Evolutionary conservation across 2,329 filamentous ascomycete species (phyloP), one percentile per base, ranked within the genome.

Genomic region (Endoconidiophora laricicola): DNA sequence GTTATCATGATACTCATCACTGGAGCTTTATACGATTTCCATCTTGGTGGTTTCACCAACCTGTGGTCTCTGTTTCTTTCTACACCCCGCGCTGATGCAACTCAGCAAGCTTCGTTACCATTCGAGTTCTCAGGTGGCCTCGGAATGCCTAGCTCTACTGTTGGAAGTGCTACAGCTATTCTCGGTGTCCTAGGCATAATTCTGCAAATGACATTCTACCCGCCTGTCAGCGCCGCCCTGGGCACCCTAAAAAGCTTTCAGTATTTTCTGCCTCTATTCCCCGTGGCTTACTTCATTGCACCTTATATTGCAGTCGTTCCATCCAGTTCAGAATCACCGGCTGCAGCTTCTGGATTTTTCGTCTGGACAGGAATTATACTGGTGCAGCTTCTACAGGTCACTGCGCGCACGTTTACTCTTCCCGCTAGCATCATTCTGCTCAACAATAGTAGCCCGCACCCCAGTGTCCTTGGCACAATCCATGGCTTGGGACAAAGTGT

Each of bases 21-120:
- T 23, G 78, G 81, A 55, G 79, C 79, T 29, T 73, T 86, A 45
- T 78, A 84, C 57, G 79, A 82, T 55, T 78, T 86, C 58, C 81
- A 86, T 63, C 75, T 69, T 55, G 78, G 76, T 54, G 75, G 79
- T 18, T 85, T 85, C 63, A 77, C 78, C 53, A 76, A 79, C 50
- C 69, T 85, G 49, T 82, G 78, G 66, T 78, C 79, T 10, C 69
- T 83, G 12, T 83, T 83, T 63, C 67, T 85, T 29, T 81, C 81
- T 0, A 78, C 78, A 1, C 76, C 79, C 0, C 75, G 78, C 57
- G 63, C 57, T 6, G 37, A 48, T 20, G 20, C 36, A 56, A 62
- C 60, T 20, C 10, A 36, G 9, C 24, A 36, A 18, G 36, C 47
- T 22, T 18, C 24, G 5, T 57, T 71, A 54, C 64, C 72, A 3